These are phyloP conservation scores for Proteromonas lacertae DNA, from an alignment of 352 stramenopile genomes.

Conservation along the genomic window DNA sequence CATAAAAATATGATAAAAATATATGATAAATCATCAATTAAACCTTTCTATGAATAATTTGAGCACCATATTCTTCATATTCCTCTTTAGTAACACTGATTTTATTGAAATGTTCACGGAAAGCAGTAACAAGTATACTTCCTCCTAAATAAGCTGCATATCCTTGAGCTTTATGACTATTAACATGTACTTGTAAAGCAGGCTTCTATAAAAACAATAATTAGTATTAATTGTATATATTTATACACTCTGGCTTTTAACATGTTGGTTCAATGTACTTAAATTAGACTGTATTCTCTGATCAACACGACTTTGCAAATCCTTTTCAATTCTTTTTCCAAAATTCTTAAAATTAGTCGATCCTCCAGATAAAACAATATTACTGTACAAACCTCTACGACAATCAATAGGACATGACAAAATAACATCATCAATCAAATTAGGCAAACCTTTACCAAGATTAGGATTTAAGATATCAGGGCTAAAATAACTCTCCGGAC, in stretches of 20 bases:
- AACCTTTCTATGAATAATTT: no score
- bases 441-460: constrained; percentile 50
- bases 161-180: constrained; percentile 60
- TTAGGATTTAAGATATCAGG: constrained; percentile 71
- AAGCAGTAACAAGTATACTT: constrained; percentile 54
- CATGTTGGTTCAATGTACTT: not conserved
- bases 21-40: no score
- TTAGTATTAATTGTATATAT: not conserved
- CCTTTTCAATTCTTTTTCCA: constrained; percentile 46
- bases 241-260: not conserved
- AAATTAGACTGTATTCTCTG: constrained; percentile 42
- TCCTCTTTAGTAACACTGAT: no score
- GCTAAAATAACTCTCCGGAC: constrained; percentile 80
- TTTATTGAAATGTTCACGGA: no score
- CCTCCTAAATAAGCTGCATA: constrained; percentile 76
- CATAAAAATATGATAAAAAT: no score
- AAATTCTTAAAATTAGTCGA: constrained; percentile 91
- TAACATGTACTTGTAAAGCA: constrained; percentile 48
- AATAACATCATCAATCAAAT: constrained; percentile 69
- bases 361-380: constrained; percentile 68
- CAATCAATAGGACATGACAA: constrained; percentile 74
- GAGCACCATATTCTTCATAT: no score
- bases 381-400: constrained; percentile 61
- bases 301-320: constrained; percentile 65
- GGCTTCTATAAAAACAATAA: not conserved